These are phyloP conservation scores for Trichoderma sp. DNA, from an alignment of 2,329 filamentous ascomycete species.

Conservation along the genomic window DNA sequence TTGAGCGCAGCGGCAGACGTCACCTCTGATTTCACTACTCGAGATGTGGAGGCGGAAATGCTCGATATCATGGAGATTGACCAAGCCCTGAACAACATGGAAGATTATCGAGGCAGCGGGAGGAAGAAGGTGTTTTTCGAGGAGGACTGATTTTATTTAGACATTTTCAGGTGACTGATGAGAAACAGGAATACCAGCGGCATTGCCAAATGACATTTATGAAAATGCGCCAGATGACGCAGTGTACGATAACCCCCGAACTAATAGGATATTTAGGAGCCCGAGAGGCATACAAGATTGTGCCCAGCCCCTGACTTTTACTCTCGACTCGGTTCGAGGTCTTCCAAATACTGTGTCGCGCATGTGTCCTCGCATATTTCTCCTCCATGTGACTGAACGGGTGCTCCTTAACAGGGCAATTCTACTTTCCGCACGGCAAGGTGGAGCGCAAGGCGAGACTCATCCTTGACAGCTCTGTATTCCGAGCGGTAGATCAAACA, in stretches of 20 bases:
- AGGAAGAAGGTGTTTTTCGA: constrained; percentile 57
- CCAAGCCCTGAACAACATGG: constrained; percentile 58
- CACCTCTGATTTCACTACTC: constrained; percentile 49
- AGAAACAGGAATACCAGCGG: constrained; percentile 25
- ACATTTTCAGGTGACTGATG: constrained; percentile 28
- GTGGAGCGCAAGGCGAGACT: constrained; percentile 75
- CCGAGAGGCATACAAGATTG: neutral
- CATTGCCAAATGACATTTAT: constrained; percentile 19
- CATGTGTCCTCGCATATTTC: neutral
- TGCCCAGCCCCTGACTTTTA: neutral
- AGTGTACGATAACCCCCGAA: constrained; percentile 28
- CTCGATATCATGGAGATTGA: constrained; percentile 68
- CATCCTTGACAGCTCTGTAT: constrained; percentile 75
- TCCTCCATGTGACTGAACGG: constrained; percentile 1
- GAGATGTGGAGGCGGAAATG: constrained; percentile 61
- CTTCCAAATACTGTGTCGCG: neutral
- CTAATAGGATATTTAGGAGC: constrained; percentile 21
- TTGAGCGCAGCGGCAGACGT: constrained; percentile 56
- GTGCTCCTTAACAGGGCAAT: neutral
- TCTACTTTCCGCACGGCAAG: constrained; percentile 63
- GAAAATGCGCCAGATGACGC: constrained; percentile 13
- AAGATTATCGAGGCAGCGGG: constrained; percentile 48
- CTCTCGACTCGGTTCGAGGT: neutral
- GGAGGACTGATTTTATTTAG: constrained; percentile 33
- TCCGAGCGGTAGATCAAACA: constrained; percentile 68